Evolutionary conservation across 495 filamentous ascomycete species (phyloP).

Genomic region (Aspergillus steynii): DNA sequence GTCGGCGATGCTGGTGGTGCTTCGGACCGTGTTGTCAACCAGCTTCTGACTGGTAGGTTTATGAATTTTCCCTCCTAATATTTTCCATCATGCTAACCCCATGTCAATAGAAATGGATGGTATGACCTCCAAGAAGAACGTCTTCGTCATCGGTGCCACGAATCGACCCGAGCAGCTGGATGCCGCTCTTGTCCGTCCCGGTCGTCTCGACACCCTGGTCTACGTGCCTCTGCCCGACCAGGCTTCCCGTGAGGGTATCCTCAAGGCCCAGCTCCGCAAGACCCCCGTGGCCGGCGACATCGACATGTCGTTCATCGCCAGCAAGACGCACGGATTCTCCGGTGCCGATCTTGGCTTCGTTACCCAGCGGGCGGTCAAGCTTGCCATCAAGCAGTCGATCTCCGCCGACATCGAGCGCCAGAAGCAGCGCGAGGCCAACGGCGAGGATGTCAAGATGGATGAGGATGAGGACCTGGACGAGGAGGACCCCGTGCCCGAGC

Average conservation of each 20-base stretch:
- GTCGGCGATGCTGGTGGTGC: slow-evolving; percentile 96
- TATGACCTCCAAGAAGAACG: slow-evolving; percentile 99
- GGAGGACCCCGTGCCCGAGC: slow-evolving; percentile 94
- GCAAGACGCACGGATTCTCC: slow-evolving; percentile 97
- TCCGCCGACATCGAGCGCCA: slow-evolving; percentile 79
- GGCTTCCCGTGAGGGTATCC: slow-evolving; percentile 78
- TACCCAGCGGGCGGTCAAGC: slow-evolving; percentile 97
- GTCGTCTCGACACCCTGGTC: slow-evolving; percentile 96
- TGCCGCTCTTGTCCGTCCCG: slow-evolving; percentile 94
- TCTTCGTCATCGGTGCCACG: slow-evolving; percentile 98
- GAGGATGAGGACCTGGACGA: slow-evolving; percentile 71
- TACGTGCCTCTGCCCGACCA: slow-evolving; percentile 97
- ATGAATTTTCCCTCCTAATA: slow-evolving; percentile 2
- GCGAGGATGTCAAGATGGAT: slow-evolving; percentile 75
- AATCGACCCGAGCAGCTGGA: slow-evolving; percentile 98
- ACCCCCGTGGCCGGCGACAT: slow-evolving; percentile 89
- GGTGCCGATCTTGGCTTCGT: slow-evolving; percentile 99
- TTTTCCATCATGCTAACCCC: slow-evolving; percentile 40
- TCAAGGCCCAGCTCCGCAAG: slow-evolving; percentile 97
- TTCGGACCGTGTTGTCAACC: slow-evolving; percentile 99
- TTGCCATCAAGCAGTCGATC: slow-evolving; percentile 99
- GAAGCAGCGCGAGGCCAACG: slow-evolving; percentile 85
- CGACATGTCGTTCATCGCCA: slow-evolving; percentile 86
- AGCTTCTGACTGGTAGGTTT: slow-evolving; percentile 89
- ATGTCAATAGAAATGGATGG: slow-evolving; percentile 85